These are phyloP conservation scores for Podosphaera xanthii DNA, from an alignment of 2,329 filamentous ascomycete genomes.

Conservation along the genomic window DNA sequence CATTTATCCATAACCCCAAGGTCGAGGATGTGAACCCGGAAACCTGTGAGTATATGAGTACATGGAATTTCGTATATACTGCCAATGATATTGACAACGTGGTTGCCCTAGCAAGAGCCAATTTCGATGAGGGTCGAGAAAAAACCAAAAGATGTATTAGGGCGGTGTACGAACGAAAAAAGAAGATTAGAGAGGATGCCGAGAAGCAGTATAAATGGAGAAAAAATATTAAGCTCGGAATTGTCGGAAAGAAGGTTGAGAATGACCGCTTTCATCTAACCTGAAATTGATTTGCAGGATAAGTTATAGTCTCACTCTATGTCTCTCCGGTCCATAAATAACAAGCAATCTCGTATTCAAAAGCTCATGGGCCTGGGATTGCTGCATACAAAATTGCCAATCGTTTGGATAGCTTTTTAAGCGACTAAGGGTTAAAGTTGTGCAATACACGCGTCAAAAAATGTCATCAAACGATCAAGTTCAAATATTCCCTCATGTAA, in stretches of 20 bases:
- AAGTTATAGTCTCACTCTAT: neutral
- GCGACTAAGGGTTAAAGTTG: neutral
- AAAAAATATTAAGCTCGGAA: constrained; percentile 25
- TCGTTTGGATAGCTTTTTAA: neutral
- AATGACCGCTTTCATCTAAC: constrained; percentile 38
- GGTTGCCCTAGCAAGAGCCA: constrained; percentile 59
- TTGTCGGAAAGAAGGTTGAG: constrained; percentile 34
- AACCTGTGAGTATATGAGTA: constrained; percentile 67
- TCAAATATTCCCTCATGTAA: neutral
- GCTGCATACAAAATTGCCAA: neutral
- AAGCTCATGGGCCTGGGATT: neutral
- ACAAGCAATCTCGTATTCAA: neutral
- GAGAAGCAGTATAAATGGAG: constrained; percentile 23
- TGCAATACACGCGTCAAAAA: neutral
- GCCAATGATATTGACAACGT: constrained; percentile 74
- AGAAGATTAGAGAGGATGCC: constrained; percentile 34
- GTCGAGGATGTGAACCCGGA: constrained; percentile 66
- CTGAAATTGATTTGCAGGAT: constrained; percentile 15
- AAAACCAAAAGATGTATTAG: constrained; percentile 57
- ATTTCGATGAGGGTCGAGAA: constrained; percentile 64
- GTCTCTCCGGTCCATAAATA: neutral
- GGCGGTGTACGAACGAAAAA: constrained; percentile 87
- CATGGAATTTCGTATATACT: constrained; percentile 96
- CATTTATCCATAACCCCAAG: constrained; percentile 62
- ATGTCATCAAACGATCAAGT: neutral